These are phyloP conservation scores for Biscutella laevigata DNA, from an alignment of 441 rosid genomes.

Conservation along the genomic window DNA sequence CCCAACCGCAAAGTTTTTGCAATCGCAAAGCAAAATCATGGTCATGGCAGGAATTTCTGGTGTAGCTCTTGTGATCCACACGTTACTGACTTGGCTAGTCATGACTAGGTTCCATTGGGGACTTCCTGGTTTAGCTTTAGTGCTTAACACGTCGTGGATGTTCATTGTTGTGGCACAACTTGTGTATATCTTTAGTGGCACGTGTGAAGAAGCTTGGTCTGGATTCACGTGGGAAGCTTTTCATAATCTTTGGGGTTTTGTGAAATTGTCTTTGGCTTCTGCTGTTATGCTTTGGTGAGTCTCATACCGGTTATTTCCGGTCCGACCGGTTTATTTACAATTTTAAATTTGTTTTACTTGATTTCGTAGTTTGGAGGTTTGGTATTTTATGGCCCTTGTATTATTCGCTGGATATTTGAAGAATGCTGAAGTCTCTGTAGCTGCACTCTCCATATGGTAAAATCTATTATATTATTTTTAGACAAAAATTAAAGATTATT, in stretches of 20 bases:
- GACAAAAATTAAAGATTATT: too few relatives aligned
- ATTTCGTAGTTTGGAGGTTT: constrained; percentile 68
- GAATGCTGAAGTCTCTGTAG: constrained; percentile 68
- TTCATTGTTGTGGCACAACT: constrained; percentile 36
- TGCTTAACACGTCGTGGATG: constrained; percentile 43
- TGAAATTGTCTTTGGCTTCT: constrained; percentile 44
- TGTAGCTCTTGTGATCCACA: constrained; percentile 31
- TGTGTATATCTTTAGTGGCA: constrained; percentile 34
- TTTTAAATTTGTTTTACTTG: too few relatives aligned
- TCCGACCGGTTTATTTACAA: background rate
- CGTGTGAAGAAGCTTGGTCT: constrained; percentile 40
- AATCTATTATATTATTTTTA: background rate
- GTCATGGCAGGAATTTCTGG: constrained; percentile 41
- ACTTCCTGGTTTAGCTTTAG: constrained; percentile 38
- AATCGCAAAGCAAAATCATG: constrained; percentile 46
- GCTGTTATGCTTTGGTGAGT: constrained; percentile 55
- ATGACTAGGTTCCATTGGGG: constrained; percentile 34
- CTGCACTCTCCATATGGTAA: constrained; percentile 72
- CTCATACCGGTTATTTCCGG: too few relatives aligned
- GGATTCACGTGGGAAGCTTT: constrained; percentile 47
- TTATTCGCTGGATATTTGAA: constrained; percentile 74
- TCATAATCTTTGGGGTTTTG: constrained; percentile 37
- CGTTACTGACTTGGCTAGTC: constrained; percentile 33
- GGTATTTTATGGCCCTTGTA: constrained; percentile 71
- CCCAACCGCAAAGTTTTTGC: constrained; percentile 42